Base-by-base conservation (phyloP, 2,329 filamentous ascomycete species). In the Verticillium dahliae region DNA sequence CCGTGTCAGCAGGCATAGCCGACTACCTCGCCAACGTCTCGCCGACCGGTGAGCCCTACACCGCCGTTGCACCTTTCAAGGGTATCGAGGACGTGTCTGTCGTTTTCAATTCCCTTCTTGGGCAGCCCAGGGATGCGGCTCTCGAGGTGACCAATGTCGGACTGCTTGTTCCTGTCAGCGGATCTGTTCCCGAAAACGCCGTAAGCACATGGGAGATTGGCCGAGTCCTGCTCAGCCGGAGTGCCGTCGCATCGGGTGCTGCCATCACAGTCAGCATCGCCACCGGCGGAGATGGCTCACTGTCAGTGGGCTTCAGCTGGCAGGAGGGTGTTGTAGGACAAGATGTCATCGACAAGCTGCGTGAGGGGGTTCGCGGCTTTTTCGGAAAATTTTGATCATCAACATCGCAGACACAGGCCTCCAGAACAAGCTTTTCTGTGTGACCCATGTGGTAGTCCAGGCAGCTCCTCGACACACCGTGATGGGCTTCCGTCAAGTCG, bases 101-200 rank as follows among this genome's bases (percentile, higher is more conserved):
- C 1, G 69, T 75, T 13, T 75, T 78, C 52, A 60, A 67, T 3
- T 69, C 70, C 0, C 73, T 74, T 58, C 22, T 78, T 1, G 79
- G 78, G 3, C 73, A 74, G 54, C 65, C 70, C 3, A 69, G 80
- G 2, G 68, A 66, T 1, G 65, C 67, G 15, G 74, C 71, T 9
- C 78, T 75, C 27, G 79, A 82, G 63, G 61, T 82, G 7, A 80
- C 79, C 0, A 82, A 80, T 66, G 60, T 82, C 4, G 80, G 80
- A 0, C 67, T 74, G 2, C 70, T 76, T 56, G 66, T 65, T 14
- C 33, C 55, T 34, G 50, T 58, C 2, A 57, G 11, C 13, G 45
- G 10, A 27, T 27, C 18, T 13, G 7, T 41, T 15, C 63, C 62
- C 14, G 13, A 65, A 37, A 60, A 62, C 7, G 67, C 72, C 34